These are phyloP conservation scores for Fraxinus cuspidata DNA, from an alignment of 257 asterid genomes.

Conservation along the genomic window DNA sequence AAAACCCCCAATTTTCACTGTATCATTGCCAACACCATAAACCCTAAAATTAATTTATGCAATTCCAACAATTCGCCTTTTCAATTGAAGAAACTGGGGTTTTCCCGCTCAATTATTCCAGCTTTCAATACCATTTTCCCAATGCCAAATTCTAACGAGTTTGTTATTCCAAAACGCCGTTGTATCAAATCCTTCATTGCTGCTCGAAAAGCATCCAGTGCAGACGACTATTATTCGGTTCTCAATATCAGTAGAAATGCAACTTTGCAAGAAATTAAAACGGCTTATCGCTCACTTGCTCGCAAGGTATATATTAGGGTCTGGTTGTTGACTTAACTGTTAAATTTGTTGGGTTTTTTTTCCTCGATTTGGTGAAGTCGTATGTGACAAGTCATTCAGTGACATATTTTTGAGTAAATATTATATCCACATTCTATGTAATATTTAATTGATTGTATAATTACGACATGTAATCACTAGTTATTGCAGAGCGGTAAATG, in stretches of 20 bases:
- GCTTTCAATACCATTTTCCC: constrained; percentile 17
- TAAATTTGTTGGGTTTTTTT: not conserved
- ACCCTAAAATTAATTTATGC: constrained; percentile 37
- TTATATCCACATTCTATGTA: not conserved
- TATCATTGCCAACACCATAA: constrained; percentile 30
- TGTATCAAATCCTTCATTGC: constrained; percentile 46
- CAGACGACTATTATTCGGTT: constrained; percentile 82
- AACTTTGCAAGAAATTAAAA: constrained; percentile 75
- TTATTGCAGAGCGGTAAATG: not conserved
- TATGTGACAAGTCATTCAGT: not conserved
- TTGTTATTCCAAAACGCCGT: constrained; percentile 36
- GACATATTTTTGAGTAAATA: not conserved
- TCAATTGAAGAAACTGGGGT: constrained; percentile 30
- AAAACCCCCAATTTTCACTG: constrained; percentile 30
- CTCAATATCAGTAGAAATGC: constrained; percentile 81
- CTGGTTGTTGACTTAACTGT: not conserved
- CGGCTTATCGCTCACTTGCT: constrained; percentile 92
- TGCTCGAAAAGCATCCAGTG: constrained; percentile 34
- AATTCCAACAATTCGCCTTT: constrained; percentile 29
- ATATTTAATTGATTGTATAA: not conserved
- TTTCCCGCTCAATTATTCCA: constrained; percentile 36
- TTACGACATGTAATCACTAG: not conserved
- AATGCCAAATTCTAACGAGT: constrained; percentile 24
- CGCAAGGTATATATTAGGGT: constrained; percentile 59
- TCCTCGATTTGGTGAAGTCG: not conserved